Evolutionary conservation across 1,284 basidiomycete genomes (phyloP), one percentile per base, ranked within the genome.

Genomic region (Puccinia hordei): DNA sequence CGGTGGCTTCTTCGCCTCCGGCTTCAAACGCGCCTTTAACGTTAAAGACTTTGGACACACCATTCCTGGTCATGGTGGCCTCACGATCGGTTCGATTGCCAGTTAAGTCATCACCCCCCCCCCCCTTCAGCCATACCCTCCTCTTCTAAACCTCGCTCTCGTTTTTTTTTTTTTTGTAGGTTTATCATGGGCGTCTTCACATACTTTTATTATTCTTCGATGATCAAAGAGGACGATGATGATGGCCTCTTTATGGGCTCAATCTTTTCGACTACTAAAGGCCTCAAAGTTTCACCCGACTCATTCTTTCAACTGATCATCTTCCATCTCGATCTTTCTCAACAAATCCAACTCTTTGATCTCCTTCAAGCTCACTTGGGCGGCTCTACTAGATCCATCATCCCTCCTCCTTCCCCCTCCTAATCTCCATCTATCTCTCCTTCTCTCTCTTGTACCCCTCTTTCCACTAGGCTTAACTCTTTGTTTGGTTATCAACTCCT

Each of bases 81-180:
- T 99, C 92, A 99, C 0, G 97, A 99, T 86, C 91, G 97, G 59
- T 98, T 99, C 93, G 97, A 99, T 86, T 99, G 97, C 93, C 96
- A 99, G 93, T 96, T 86, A 82, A 93, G 90, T 24, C 53, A 75
- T 51, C 46, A 3, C 44, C 24, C 41, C 35, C 4, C 46, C 53
- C 24, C 15, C 46, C 38, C 24, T n/a, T 15, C 13, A 61, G 12
- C 9, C 33, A n/a, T 46, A 44, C 77, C 68, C 9, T 38, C 33
- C 53, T n/a, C n/a, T 17, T 27, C 27, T 13, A 10, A 24, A 24
- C 68, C 35, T 57, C 73, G 82, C 33, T 82, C 46, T 63, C 35
- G 22, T 55, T n/a, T 27, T 51, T 69, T 51, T 30, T 55, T 51
- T 9, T 33, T 24, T n/a, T n/a, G n/a, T 81, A 96, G 94, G 85